These are phyloP conservation scores for Phialocephala sp. DNA, from an alignment of 2,329 filamentous ascomycete species.

Conservation along the genomic window DNA sequence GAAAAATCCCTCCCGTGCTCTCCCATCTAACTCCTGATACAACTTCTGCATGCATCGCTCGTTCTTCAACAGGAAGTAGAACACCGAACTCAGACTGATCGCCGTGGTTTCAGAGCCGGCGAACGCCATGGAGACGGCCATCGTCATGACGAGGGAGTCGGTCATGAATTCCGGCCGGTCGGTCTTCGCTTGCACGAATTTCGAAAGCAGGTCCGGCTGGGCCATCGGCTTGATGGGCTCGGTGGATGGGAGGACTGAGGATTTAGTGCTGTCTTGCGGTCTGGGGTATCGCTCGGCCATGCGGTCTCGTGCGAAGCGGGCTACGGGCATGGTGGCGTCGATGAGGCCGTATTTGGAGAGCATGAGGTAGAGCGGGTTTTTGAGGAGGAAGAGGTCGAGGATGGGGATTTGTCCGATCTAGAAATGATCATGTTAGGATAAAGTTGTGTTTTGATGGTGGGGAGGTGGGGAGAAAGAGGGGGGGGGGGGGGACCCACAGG, in stretches of 20 bases:
- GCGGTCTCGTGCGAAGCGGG: constrained; percentile 71
- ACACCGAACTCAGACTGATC: constrained; percentile 72
- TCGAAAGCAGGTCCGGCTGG: constrained; percentile 68
- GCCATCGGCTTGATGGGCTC: constrained; percentile 36
- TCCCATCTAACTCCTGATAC: constrained; percentile 66
- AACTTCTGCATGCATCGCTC: constrained; percentile 60
- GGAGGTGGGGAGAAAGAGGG: not conserved
- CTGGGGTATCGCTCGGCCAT: constrained; percentile 66
- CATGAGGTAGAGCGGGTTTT: constrained; percentile 75
- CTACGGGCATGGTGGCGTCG: constrained; percentile 74
- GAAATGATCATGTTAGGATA: not conserved
- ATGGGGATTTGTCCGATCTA: constrained; percentile 77
- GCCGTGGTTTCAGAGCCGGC: constrained; percentile 83
- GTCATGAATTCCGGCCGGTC: constrained; percentile 75
- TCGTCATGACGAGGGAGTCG: constrained; percentile 70
- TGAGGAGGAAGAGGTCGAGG: constrained; percentile 71
- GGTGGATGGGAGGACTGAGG: constrained; percentile 31
- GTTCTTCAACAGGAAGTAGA: constrained; percentile 75
- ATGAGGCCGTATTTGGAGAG: constrained; percentile 70
- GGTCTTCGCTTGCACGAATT: constrained; percentile 72
- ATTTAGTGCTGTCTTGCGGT: not conserved
- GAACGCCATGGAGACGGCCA: constrained; percentile 74
- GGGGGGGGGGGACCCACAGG: constrained; percentile 55
- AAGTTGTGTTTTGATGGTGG: not conserved
- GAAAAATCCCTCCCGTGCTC: constrained; percentile 57